Percentiles rank a stretch among this genome's conserved stretches.
phyloP scores from a whole-genome alignment of 1,284 basidiomycete genomes.

The Sanghuangporus sanghuang region DNA sequence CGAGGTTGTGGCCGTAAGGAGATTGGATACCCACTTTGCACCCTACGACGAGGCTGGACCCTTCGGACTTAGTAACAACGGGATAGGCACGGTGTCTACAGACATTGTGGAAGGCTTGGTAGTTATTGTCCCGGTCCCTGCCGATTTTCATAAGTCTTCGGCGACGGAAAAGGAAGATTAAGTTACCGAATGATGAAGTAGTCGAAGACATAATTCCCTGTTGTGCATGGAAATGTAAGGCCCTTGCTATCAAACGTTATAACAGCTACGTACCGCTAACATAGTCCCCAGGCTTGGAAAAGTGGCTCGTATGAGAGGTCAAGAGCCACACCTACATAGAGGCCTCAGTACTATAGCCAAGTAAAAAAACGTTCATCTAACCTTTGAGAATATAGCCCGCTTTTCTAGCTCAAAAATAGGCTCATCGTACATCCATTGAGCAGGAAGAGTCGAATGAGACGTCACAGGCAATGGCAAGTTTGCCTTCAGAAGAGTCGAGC shows the following conservation, averaged over 20 bases:
- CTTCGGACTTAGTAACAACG: slow-evolving; percentile 23
- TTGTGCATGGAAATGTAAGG: background rate
- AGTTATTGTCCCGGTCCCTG: slow-evolving; percentile 20
- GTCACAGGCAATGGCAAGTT: background rate
- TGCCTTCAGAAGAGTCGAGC: background rate
- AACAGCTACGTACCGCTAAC: slow-evolving; percentile 15
- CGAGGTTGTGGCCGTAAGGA: background rate
- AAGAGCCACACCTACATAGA: slow-evolving; percentile 20
- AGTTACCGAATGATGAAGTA: slow-evolving; percentile 16
- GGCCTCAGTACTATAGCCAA: background rate
- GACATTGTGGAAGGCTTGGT: slow-evolving; percentile 21
- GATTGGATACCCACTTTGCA: slow-evolving; percentile 17
- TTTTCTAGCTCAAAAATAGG: slow-evolving; percentile 22
- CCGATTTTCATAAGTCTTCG: background rate
- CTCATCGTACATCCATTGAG: slow-evolving; percentile 17
- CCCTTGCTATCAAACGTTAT: background rate
- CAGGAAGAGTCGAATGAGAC: slow-evolving; percentile 10
- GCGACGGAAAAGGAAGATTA: background rate
- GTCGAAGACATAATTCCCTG: slow-evolving; percentile 17
- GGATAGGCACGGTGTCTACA: slow-evolving; percentile 26
- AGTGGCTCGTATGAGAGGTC: slow-evolving; percentile 21
- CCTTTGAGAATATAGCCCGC: slow-evolving; percentile 25
- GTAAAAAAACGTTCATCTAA: background rate
- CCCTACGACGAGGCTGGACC: slow-evolving; percentile 21
- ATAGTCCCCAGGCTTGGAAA: slow-evolving; percentile 24